phyloP scores from a whole-genome alignment of 805 yeast genomes.

The Candida namnaoensis region DNA sequence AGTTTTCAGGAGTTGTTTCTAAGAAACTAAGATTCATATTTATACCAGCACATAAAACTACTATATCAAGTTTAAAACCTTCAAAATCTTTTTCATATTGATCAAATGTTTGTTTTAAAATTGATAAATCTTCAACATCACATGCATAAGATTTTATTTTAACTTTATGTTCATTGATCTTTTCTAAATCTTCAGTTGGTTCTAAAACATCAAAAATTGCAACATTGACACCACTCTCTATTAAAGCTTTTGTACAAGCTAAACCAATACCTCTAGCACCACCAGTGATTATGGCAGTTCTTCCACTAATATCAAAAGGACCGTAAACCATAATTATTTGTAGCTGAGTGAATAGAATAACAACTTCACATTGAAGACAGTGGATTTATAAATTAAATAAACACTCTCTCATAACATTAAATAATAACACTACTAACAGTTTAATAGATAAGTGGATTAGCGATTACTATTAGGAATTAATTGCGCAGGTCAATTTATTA shows the following conservation, averaged over 20 bases:
- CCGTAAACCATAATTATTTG: not conserved
- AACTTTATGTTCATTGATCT: slow-evolving; percentile 4
- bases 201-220: slow-evolving; percentile 7
- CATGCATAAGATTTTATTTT: slow-evolving; percentile 4
- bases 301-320: slow-evolving; percentile 7
- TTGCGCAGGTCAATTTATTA: too few species aligned
- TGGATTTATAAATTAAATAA: too few species aligned
- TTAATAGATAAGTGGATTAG: too few species aligned
- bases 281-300: slow-evolving; percentile 12
- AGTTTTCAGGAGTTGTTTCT: slow-evolving; percentile 7
- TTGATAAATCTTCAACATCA: slow-evolving; percentile 4
- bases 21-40: slow-evolving; percentile 2
- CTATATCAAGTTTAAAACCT: slow-evolving; percentile 1
- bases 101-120: slow-evolving; percentile 3
- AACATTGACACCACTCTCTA: slow-evolving; percentile 11
- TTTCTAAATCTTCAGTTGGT: slow-evolving; percentile 2
- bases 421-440: too few species aligned
- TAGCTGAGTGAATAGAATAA: too few species aligned
- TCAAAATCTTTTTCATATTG: slow-evolving; percentile 3
- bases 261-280: slow-evolving; percentile 12
- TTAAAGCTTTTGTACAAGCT: slow-evolving; percentile 9
- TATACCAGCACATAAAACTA: slow-evolving; percentile 4
- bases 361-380: too few species aligned
- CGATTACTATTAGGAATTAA: too few species aligned
- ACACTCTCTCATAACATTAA: too few species aligned